Percentiles rank a stretch among this genome's conserved stretches.
These are phyloP conservation scores for Aspergillus quadricinctus DNA, from an alignment of 2,329 filamentous ascomycete genomes.

Conservation along the genomic window DNA sequence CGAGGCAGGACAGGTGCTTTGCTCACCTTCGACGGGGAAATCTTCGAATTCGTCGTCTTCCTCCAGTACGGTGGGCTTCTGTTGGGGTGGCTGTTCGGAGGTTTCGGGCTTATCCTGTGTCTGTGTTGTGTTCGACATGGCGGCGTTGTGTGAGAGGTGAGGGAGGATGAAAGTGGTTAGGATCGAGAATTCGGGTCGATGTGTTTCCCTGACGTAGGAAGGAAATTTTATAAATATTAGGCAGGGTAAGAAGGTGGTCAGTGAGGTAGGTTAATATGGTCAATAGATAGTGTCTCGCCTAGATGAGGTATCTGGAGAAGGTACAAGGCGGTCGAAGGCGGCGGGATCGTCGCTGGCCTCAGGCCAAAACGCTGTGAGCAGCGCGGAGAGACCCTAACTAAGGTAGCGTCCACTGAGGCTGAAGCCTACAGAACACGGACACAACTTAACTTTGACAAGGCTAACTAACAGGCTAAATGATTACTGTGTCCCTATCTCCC, in stretches of 20 bases:
- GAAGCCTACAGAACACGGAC: not conserved
- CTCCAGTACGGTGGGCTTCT: constrained; percentile 71
- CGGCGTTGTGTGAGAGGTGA: constrained; percentile 13
- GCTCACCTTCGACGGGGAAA: constrained; percentile 87
- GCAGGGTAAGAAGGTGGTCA: not conserved
- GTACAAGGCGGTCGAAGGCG: not conserved
- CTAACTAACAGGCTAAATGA: not conserved
- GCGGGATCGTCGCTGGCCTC: not conserved
- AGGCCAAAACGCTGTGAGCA: not conserved
- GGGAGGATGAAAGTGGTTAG: not conserved
- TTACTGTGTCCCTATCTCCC: not conserved
- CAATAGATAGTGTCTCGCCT: not conserved
- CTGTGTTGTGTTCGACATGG: constrained; percentile 45
- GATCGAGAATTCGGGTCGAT: not conserved
- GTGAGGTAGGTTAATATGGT: no score
- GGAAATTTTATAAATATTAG: not conserved
- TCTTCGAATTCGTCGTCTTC: constrained; percentile 99
- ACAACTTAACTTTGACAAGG: not conserved
- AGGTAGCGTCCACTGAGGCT: not conserved
- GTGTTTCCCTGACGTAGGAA: not conserved
- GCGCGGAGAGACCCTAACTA: not conserved
- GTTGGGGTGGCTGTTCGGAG: constrained; percentile 49
- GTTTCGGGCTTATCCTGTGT: constrained; percentile 33
- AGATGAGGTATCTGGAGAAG: not conserved
- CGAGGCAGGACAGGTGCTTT: constrained; percentile 13